A percentile compares a stretch with the other conserved stretches of the same genome.
phyloP scores from a whole-genome alignment of 2,329 filamentous ascomycete genomes.

The Xenoacremonium recifei region DNA sequence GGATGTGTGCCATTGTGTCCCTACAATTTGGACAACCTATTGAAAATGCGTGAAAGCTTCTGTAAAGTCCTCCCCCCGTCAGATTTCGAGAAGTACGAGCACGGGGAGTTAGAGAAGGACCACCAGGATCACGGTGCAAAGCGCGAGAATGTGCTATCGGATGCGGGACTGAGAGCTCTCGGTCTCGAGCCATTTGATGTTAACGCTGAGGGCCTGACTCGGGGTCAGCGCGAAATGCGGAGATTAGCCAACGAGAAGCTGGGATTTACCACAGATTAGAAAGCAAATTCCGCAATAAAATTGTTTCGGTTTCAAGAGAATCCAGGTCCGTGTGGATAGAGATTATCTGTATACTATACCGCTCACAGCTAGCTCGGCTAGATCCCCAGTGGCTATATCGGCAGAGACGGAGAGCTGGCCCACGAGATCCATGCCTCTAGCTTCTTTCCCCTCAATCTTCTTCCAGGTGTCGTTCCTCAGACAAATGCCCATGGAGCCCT shows the following conservation, averaged over 20 bases:
- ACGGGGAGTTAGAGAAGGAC: conserved; percentile 58
- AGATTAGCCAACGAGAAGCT: background rate
- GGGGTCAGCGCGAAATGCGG: background rate
- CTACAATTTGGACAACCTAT: conserved; percentile 64
- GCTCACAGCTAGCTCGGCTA: too few relatives aligned
- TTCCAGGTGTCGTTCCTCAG: too few relatives aligned
- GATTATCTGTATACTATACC: too few relatives aligned
- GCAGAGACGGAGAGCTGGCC: too few relatives aligned
- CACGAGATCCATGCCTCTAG: too few relatives aligned
- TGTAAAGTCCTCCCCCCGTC: conserved; percentile 58
- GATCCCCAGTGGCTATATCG: too few relatives aligned
- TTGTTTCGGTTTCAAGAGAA: too few relatives aligned
- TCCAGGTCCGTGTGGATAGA: too few relatives aligned
- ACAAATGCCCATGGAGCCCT: too few relatives aligned
- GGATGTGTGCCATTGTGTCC: conserved; percentile 74
- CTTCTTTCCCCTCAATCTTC: too few relatives aligned
- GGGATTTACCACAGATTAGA: background rate
- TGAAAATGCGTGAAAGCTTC: conserved; percentile 63
- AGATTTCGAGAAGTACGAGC: conserved; percentile 56
- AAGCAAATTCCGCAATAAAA: too few relatives aligned
- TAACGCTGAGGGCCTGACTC: background rate
- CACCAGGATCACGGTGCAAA: conserved; percentile 41
- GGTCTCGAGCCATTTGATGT: conserved; percentile 2
- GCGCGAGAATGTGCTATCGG: conserved; percentile 24
- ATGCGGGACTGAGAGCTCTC: conserved; percentile 7